Conservation (phyloP, 805 yeast genomes). For the Kluyveromyces lactis region DNA sequence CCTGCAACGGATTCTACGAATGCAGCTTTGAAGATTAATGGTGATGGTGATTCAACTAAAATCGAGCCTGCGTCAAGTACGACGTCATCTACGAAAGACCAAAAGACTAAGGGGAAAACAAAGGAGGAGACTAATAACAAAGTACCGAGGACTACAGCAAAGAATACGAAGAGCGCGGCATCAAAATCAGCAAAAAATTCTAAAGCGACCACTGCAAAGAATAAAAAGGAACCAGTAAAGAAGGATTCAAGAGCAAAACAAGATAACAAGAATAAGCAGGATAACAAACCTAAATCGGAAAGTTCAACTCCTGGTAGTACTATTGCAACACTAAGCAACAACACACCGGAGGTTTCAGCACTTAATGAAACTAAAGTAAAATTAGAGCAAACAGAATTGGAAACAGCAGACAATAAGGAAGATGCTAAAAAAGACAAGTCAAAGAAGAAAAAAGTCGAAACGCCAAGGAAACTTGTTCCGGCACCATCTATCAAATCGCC, state of each 20-base stretch:
- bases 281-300: not conserved
- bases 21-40: too few species aligned
- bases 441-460: slow-evolving; percentile 10
- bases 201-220: not conserved
- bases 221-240: slow-evolving; percentile 6
- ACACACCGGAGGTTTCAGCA: not conserved
- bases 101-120: not conserved
- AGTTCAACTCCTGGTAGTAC: not conserved
- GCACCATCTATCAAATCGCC: slow-evolving; percentile 21
- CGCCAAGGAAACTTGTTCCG: slow-evolving; percentile 16
- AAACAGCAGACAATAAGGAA: not conserved
- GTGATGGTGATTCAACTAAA: too few species aligned
- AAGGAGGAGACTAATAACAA: not conserved
- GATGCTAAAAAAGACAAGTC: slow-evolving; percentile 5
- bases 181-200: not conserved
- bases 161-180: slow-evolving; percentile 1
- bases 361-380: not conserved
- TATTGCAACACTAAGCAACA: not conserved
- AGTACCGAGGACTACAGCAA: not conserved
- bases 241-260: slow-evolving; percentile 4
- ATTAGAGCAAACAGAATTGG: not conserved
- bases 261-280: not conserved
- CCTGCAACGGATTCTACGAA: too few species aligned
- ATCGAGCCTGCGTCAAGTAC: too few species aligned
- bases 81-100: not conserved